These are phyloP conservation scores for Prunus armeniaca DNA, from an alignment of 306 rosid species.

Conservation along the genomic window DNA sequence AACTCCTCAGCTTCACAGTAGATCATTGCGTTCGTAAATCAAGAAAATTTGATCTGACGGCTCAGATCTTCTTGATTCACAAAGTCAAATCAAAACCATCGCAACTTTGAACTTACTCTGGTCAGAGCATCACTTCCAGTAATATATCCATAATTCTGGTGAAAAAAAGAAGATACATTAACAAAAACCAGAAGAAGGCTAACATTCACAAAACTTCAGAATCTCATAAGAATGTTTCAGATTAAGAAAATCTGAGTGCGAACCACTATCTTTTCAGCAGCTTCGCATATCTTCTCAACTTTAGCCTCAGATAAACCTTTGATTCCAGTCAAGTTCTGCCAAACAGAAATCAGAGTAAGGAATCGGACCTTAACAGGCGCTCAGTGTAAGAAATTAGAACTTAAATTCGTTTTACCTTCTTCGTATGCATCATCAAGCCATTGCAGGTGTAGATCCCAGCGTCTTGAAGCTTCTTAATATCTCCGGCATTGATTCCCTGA, in stretches of 20 bases:
- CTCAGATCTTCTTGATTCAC: neutral
- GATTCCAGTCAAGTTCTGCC: slow-evolving; percentile 82
- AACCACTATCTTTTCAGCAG: slow-evolving; percentile 97
- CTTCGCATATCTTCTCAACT: slow-evolving; percentile 95
- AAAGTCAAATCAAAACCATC: slow-evolving; percentile 16
- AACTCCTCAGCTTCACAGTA: slow-evolving; percentile 7
- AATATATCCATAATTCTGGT: slow-evolving; percentile 86
- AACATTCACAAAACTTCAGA: neutral
- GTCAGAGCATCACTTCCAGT: slow-evolving; percentile 88
- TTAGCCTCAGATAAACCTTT: slow-evolving; percentile 97
- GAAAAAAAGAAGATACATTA: neutral
- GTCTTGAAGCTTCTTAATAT: slow-evolving; percentile 95
- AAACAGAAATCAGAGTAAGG: slow-evolving; percentile 5
- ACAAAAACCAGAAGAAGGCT: slow-evolving; percentile 3
- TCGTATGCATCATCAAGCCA: slow-evolving; percentile 97
- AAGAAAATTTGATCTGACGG: neutral
- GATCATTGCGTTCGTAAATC: neutral
- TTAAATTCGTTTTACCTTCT: slow-evolving; percentile 55
- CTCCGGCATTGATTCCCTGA: slow-evolving; percentile 98
- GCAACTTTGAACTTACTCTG: slow-evolving; percentile 43
- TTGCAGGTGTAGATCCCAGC: slow-evolving; percentile 97
- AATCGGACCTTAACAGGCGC: slow-evolving; percentile 5
- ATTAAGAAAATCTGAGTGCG: slow-evolving; percentile 23
- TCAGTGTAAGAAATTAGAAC: neutral
- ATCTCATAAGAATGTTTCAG: neutral